phyloP scores from a whole-genome alignment of 1,284 basidiomycete genomes.

The Marasmius fiardii region DNA sequence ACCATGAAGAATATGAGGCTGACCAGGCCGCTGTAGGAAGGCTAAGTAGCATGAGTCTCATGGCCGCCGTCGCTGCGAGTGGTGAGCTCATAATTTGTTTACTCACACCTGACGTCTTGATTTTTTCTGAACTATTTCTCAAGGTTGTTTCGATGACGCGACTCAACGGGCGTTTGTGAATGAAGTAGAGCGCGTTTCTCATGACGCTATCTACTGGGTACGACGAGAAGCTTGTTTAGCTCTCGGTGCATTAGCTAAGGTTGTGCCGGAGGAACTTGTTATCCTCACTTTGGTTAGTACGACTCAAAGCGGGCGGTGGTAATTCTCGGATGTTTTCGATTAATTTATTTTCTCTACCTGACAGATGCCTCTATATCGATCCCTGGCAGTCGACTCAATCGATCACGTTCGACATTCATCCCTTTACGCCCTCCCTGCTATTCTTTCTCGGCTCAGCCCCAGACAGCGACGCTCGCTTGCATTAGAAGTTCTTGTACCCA shows the following conservation, averaged over 20 bases:
- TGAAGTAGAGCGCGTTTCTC: constrained; percentile 78
- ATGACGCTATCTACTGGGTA: constrained; percentile 81
- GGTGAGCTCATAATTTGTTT: constrained; percentile 40
- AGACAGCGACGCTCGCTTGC: constrained; percentile 59
- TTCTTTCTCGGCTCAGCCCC: constrained; percentile 65
- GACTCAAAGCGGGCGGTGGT: constrained; percentile 5
- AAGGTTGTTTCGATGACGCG: constrained; percentile 62
- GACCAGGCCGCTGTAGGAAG: constrained; percentile 85
- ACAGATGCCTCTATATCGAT: constrained; percentile 79
- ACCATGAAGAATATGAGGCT: constrained; percentile 38
- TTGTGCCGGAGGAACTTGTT: constrained; percentile 73
- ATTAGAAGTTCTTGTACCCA: constrained; percentile 55
- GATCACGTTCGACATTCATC: constrained; percentile 91
- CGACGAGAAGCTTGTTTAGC: constrained; percentile 90
- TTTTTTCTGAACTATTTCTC: constrained; percentile 8
- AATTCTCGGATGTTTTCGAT: background rate
- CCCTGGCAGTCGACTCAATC: constrained; percentile 65
- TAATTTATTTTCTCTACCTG: constrained; percentile 7
- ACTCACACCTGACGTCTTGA: constrained; percentile 2
- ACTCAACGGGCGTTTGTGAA: constrained; percentile 70
- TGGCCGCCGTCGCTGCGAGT: constrained; percentile 79
- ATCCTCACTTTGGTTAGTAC: constrained; percentile 57
- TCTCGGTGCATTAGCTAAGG: constrained; percentile 84
- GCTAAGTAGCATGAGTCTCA: constrained; percentile 89
- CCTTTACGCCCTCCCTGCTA: constrained; percentile 81